Evolutionary conservation across 148 eudicot genomes (phyloP), one percentile per base, ranked within the genome.

Genomic region (Persicaria maculosa): DNA sequence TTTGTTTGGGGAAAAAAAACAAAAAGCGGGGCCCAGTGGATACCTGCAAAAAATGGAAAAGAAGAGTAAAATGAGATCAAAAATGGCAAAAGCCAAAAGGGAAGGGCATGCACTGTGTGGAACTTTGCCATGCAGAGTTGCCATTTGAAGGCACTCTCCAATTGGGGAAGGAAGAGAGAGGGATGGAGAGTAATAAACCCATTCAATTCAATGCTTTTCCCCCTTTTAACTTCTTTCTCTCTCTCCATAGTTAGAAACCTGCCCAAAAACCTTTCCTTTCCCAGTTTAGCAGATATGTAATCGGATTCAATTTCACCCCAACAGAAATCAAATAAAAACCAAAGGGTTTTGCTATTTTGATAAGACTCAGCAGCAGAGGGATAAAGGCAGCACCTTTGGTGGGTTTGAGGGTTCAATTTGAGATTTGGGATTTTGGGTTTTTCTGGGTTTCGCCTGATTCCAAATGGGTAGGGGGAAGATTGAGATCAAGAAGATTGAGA

Each of bases 61-160:
- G 47, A 14, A 5, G 44, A 12, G 68, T 36, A 62, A 25, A 62
- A 62, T 31, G 44, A 12, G 45, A 43, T 80, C 75, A 82, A 82
- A 82, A 71, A 82, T 81, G 84, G 86, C 80, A 80, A 85, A 84
- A 81, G 77, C 44, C 86, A 80, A 65, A 65, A 65, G 47, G 47
- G 47, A 65, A 65, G 47, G 86, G 86, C 89, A 75, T 84, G 86
- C 88, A 84, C 43, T 80, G 79, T 74, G 72, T 79, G 72, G 77
- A 79, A 75, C 70, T 65, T 77, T 74, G 84, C 89, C 89, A 86
- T 88, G 92, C 92, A 86, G 84, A 85, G 83, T 89, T 89, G 84
- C 93, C 93, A 84, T 89, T 89, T 86, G 88, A 52, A 81, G 88
- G 76, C 77, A 40, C 61, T 77, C 83, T 80, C 86, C 85, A 85